A percentile compares a stretch with the other conserved stretches of the same genome.
Conservation (phyloP, 2,329 filamentous ascomycete genomes). For the Aureobasidium lini region DNA sequence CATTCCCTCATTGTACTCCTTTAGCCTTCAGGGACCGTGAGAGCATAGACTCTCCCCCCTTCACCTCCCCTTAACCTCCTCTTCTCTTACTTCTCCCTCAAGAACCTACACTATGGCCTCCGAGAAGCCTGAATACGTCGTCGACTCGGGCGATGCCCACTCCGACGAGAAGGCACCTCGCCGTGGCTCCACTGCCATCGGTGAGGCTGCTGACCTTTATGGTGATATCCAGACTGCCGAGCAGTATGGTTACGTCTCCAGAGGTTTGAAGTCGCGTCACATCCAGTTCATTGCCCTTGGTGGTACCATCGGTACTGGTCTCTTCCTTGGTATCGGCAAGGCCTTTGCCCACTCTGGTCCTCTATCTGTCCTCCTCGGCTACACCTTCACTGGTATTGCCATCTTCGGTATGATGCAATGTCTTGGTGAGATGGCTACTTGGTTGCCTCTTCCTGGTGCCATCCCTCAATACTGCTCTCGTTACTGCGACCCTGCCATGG, state of each 20-base stretch:
- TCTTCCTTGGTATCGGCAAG: slow-evolving; percentile 15
- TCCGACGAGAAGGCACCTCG: slow-evolving; percentile 11
- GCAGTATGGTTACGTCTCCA: slow-evolving; percentile 44
- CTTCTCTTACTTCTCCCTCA: background rate
- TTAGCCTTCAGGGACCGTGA: background rate
- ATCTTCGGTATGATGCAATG: slow-evolving; percentile 35
- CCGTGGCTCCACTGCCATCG: slow-evolving; percentile 20
- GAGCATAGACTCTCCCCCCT: background rate
- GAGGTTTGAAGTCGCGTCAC: slow-evolving; percentile 48
- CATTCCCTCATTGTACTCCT: background rate
- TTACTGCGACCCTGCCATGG: slow-evolving; percentile 19
- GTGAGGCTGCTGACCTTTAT: slow-evolving; percentile 46
- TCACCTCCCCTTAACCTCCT: background rate
- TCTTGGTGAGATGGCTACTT: slow-evolving; percentile 36
- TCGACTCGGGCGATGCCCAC: slow-evolving; percentile 1
- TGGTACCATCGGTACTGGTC: slow-evolving; percentile 42
- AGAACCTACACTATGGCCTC: background rate
- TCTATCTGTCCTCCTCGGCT: slow-evolving; percentile 14
- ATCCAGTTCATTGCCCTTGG: slow-evolving; percentile 54
- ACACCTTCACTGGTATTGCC: slow-evolving; percentile 19
- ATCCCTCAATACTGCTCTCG: slow-evolving; percentile 19
- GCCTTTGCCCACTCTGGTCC: slow-evolving; percentile 15
- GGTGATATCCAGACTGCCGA: slow-evolving; percentile 45
- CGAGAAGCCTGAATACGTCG: slow-evolving; percentile 13
- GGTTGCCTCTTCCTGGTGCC: slow-evolving; percentile 29